Evolutionary conservation across 805 yeast genomes (phyloP).

Genomic region (Sungouiozyma ichnusensis): DNA sequence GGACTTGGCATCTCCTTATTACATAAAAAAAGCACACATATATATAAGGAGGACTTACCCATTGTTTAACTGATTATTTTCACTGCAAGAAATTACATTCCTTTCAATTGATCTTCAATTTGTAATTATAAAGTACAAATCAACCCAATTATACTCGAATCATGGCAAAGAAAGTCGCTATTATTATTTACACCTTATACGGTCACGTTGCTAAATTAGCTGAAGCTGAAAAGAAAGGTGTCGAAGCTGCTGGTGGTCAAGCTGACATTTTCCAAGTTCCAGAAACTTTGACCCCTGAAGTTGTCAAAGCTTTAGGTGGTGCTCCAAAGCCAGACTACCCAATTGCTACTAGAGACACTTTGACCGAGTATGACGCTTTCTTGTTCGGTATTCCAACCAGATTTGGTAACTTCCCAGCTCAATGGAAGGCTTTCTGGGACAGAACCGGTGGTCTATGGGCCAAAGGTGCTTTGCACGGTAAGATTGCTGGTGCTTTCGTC

Average conservation of each 20-base stretch:
- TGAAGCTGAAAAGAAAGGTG: slow-evolving; percentile 56
- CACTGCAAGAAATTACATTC: no score
- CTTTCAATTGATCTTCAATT: no score
- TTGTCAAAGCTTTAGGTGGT: slow-evolving; percentile 51
- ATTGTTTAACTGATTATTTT: neutral
- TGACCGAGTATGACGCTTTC: slow-evolving; percentile 64
- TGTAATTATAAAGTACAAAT: no score
- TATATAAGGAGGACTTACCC: neutral
- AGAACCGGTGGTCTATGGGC: slow-evolving; percentile 77
- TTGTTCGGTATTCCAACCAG: slow-evolving; percentile 82
- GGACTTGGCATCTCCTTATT: neutral
- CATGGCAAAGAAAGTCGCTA: slow-evolving; percentile 42
- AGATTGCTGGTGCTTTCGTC: slow-evolving; percentile 62
- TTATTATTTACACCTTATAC: slow-evolving; percentile 71
- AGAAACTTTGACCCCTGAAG: slow-evolving; percentile 60
- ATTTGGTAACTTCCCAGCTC: slow-evolving; percentile 73
- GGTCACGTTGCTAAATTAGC: slow-evolving; percentile 69
- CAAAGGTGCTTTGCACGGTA: slow-evolving; percentile 57
- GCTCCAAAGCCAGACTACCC: slow-evolving; percentile 57
- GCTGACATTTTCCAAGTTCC: slow-evolving; percentile 72
- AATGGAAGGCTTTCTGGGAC: slow-evolving; percentile 68
- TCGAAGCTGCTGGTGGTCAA: slow-evolving; percentile 55
- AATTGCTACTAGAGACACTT: slow-evolving; percentile 47
- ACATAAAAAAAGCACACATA: neutral
- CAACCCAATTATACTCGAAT: no score